Evolutionary conservation across 352 stramenopile species (phyloP), one percentile per base, ranked within the genome.

Genomic region (Phytophthora litchii): DNA sequence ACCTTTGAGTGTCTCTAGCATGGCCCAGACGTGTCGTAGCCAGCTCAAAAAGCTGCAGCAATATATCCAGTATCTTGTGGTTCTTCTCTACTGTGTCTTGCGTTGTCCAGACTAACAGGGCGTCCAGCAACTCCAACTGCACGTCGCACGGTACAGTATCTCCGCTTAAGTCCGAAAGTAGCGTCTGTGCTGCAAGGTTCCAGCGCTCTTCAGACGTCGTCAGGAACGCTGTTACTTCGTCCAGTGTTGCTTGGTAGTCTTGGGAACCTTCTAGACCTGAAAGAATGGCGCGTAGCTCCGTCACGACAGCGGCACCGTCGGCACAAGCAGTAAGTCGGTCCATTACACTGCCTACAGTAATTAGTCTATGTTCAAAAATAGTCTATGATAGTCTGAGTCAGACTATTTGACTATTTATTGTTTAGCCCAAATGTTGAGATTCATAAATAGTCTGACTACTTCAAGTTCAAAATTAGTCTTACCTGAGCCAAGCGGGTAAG

Each of bases 81-180:
- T 58, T 65, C 13, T 52, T 36, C 0, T 54, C 16, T 14, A 41
- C 35, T 16, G 12, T 1, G 5, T 57, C 25, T 10, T 68, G 67
- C 3, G 23, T 3, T 9, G 23, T 27, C 40, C 45, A 69, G 19
- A 1, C 8, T 10, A 75, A 27, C 8, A 72, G 47, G 5, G 31
- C 36, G 34, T 69, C 67, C 16, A 72, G 49, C 21, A 75, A 11
- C 36, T 72, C 37, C 21, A 72, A 16, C 11, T 65, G 40, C 37
- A 62, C 41, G 1, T 69, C 50, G 17, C 27, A 20, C 11, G 29
- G 31, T 9, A 7, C 9, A 0, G 1, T 4, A 0, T 54, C 35
- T 64, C 13, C 54, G 21, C 42, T 68, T 61, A 68, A 54, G 17
- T 71, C 36, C 66, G 60, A 70, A 64, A 71, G 37, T 20, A 71